A percentile compares a stretch with the other conserved stretches of the same genome.
These are phyloP conservation scores for Ogataea trehaloabstinens DNA, from an alignment of 805 yeast genomes.

Conservation along the genomic window DNA sequence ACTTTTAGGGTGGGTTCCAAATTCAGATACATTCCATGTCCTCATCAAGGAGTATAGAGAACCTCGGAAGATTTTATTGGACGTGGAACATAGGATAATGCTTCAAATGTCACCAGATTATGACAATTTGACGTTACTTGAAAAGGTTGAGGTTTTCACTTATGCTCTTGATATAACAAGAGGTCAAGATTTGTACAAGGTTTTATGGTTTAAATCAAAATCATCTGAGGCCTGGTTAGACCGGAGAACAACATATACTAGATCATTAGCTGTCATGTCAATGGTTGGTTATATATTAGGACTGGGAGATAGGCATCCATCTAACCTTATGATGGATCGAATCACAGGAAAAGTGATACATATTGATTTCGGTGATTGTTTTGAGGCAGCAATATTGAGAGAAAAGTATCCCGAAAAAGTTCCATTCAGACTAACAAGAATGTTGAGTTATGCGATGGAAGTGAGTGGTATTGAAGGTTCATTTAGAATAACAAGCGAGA, in stretches of 20 bases:
- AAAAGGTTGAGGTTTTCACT: constrained; percentile 95
- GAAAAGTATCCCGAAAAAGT: constrained; percentile 98
- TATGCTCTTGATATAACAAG: constrained; percentile 93
- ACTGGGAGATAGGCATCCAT: constrained; percentile 96
- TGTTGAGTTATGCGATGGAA: constrained; percentile 98
- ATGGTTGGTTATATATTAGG: constrained; percentile 98
- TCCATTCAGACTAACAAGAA: constrained; percentile 93
- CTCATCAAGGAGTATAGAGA: constrained; percentile 91
- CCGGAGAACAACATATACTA: constrained; percentile 91
- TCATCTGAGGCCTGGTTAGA: constrained; percentile 98
- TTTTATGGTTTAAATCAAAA: constrained; percentile 92
- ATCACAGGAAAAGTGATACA: constrained; percentile 94
- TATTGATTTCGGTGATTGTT: constrained; percentile 98
- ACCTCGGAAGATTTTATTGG: constrained; percentile 80
- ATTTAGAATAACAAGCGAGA: constrained; percentile 93
- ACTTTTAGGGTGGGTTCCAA: constrained; percentile 93
- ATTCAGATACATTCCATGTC: constrained; percentile 94
- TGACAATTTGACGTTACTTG: constrained; percentile 81
- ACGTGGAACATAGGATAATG: constrained; percentile 94
- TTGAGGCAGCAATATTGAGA: constrained; percentile 94
- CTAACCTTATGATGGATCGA: constrained; percentile 92
- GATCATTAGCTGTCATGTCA: constrained; percentile 97
- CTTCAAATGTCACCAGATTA: constrained; percentile 97
- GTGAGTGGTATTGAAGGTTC: constrained; percentile 98
- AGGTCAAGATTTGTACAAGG: constrained; percentile 94